phyloP scores from a whole-genome alignment of 768 basidiomycete genomes.

The Podaxis pistillaris region DNA sequence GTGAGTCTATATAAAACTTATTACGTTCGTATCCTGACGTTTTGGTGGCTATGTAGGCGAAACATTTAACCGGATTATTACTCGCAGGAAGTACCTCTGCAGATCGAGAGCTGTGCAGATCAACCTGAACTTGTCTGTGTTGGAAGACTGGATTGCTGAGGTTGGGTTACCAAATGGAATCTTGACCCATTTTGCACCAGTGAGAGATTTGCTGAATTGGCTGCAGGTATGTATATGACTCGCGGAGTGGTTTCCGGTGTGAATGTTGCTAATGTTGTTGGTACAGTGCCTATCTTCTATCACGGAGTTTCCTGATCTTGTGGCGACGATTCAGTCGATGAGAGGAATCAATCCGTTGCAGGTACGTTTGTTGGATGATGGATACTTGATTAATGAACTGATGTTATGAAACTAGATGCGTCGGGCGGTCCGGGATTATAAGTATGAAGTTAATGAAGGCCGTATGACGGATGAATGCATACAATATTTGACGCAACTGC shows the following conservation, averaged over 20 bases:
- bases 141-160: constrained; percentile 91
- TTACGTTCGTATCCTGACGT: neutral
- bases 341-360: constrained; percentile 89
- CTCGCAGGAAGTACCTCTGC: constrained; percentile 94
- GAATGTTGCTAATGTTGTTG: neutral
- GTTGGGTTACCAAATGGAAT: constrained; percentile 81
- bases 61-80: constrained; percentile 80
- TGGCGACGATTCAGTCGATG: constrained; percentile 88
- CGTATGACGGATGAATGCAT: constrained; percentile 94
- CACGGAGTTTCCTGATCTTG: constrained; percentile 80
- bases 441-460: constrained; percentile 90
- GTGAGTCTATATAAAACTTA: constrained; percentile 42
- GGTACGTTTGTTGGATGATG: constrained; percentile 35
- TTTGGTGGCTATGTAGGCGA: constrained; percentile 51
- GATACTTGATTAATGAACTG: neutral
- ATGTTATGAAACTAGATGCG: constrained; percentile 64
- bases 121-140: constrained; percentile 74
- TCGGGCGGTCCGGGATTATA: constrained; percentile 89
- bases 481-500: constrained; percentile 91
- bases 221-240: constrained; percentile 62
- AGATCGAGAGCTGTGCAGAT: constrained; percentile 89
- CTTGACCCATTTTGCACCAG: constrained; percentile 77
- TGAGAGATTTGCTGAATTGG: constrained; percentile 83
- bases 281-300: constrained; percentile 82
- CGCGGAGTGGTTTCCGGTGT: neutral